These are phyloP conservation scores for Blastobotrys petasosporus DNA, from an alignment of 1,139 yeast species.

Conservation along the genomic window DNA sequence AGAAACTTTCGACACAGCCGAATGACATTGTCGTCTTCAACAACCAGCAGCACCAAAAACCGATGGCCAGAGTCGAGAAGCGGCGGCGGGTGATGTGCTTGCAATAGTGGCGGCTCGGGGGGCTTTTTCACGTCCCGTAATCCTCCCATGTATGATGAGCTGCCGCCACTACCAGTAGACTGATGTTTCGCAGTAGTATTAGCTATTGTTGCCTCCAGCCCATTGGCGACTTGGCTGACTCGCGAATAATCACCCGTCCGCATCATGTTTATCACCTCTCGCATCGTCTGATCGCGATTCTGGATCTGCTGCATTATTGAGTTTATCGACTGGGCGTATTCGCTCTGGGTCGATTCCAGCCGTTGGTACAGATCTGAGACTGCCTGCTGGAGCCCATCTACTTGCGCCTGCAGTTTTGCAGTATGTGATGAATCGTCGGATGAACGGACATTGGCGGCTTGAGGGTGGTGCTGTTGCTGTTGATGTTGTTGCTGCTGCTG, in stretches of 20 bases:
- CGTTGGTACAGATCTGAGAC: background rate
- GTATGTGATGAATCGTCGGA: background rate
- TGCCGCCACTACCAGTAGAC: background rate
- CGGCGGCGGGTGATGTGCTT: conserved; percentile 9
- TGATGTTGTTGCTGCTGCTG: conserved; percentile 19
- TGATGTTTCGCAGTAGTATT: background rate
- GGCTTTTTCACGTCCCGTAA: background rate
- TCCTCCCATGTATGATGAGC: background rate
- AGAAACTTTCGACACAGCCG: conserved; percentile 49
- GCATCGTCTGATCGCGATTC: background rate
- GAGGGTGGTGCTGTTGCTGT: conserved; percentile 15
- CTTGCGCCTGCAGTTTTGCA: conserved; percentile 11
- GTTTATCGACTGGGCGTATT: background rate
- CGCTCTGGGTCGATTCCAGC: background rate
- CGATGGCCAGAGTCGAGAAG: conserved; percentile 6
- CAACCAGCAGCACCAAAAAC: conserved; percentile 58
- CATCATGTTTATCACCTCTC: background rate
- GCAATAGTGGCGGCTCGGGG: background rate
- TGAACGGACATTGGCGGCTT: conserved; percentile 5
- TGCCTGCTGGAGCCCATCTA: conserved; percentile 3
- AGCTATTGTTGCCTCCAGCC: no score
- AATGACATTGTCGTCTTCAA: conserved; percentile 80
- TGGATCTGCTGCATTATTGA: background rate
- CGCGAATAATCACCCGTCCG: background rate
- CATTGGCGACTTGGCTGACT: background rate